Conservation (phyloP, 306 rosid genomes). For the Fragaria ananassa region DNA sequence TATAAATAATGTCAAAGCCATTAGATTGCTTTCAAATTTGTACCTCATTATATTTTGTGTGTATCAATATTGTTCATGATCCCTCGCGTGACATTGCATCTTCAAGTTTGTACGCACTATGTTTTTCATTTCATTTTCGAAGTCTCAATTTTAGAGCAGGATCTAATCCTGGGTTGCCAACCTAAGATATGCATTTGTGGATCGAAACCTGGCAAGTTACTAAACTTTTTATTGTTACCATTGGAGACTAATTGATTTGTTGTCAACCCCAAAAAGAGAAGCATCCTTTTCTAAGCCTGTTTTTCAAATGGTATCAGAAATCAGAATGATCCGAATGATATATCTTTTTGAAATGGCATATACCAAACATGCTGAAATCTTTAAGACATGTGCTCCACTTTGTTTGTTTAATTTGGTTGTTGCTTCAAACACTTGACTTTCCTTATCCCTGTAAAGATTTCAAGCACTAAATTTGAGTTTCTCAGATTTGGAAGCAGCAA, state of each 20-base stretch:
- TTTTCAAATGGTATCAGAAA: neutral
- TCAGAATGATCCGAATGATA: neutral
- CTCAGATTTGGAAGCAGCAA: conserved; percentile 13
- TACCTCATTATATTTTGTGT: neutral
- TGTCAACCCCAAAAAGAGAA: neutral
- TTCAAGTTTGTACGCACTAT: neutral
- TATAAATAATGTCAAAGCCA: conserved; percentile 15
- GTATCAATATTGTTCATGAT: neutral
- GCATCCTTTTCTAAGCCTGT: neutral
- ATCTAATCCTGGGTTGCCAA: neutral
- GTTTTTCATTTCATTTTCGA: neutral
- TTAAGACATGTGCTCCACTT: neutral
- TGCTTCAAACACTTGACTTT: neutral
- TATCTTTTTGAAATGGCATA: conserved; percentile 4
- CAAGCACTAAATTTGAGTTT: neutral
- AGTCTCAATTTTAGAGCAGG: neutral
- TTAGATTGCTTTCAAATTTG: neutral
- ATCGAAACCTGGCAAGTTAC: neutral
- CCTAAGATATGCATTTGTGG: neutral
- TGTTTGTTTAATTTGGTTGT: neutral
- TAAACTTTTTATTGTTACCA: neutral
- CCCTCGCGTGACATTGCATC: neutral
- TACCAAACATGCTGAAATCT: conserved; percentile 15
- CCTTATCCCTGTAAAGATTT: neutral
- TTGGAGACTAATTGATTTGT: neutral